Percentiles rank a stretch among this genome's conserved stretches.
Evolutionary conservation across 2,329 filamentous ascomycete genomes (phyloP).

Genomic region (Diplocarpon rosae): DNA sequence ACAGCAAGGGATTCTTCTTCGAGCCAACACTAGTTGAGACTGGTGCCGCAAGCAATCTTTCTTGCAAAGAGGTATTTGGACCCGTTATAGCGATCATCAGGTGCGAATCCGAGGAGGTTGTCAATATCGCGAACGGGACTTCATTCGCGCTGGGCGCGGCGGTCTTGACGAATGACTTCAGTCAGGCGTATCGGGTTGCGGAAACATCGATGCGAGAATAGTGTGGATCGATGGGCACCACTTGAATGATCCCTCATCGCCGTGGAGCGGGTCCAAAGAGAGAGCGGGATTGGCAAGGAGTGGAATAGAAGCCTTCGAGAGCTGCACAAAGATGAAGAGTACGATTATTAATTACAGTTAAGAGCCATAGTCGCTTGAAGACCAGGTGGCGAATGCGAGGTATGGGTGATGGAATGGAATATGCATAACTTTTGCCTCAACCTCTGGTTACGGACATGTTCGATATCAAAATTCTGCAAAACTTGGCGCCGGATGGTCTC

Average conservation of each 20-base stretch:
- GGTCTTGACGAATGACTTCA: slow-evolving; percentile 64
- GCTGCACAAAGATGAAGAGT: slow-evolving; percentile 51
- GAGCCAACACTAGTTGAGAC: slow-evolving; percentile 70
- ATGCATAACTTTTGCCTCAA: no score
- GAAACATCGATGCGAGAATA: slow-evolving; percentile 73
- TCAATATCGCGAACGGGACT: slow-evolving; percentile 65
- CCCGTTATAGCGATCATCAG: slow-evolving; percentile 80
- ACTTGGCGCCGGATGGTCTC: no score
- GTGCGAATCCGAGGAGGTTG: slow-evolving; percentile 75
- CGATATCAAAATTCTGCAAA: no score
- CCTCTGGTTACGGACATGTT: no score
- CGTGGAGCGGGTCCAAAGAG: slow-evolving; percentile 46
- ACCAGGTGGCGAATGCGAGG: slow-evolving; percentile 42
- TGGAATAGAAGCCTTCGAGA: slow-evolving; percentile 50
- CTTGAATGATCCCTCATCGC: slow-evolving; percentile 40
- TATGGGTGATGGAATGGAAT: slow-evolving; percentile 38
- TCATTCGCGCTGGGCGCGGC: slow-evolving; percentile 86
- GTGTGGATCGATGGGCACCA: slow-evolving; percentile 68
- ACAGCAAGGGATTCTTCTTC: slow-evolving; percentile 61
- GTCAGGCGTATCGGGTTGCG: slow-evolving; percentile 47
- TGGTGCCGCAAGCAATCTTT: slow-evolving; percentile 77
- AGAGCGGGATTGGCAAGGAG: slow-evolving; percentile 50
- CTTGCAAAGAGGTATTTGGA: slow-evolving; percentile 84
- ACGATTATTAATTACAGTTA: slow-evolving; percentile 53
- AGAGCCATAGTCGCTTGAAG: slow-evolving; percentile 54